These are phyloP conservation scores for Psilocybe sp. DNA, from an alignment of 768 basidiomycete genomes.

Conservation along the genomic window DNA sequence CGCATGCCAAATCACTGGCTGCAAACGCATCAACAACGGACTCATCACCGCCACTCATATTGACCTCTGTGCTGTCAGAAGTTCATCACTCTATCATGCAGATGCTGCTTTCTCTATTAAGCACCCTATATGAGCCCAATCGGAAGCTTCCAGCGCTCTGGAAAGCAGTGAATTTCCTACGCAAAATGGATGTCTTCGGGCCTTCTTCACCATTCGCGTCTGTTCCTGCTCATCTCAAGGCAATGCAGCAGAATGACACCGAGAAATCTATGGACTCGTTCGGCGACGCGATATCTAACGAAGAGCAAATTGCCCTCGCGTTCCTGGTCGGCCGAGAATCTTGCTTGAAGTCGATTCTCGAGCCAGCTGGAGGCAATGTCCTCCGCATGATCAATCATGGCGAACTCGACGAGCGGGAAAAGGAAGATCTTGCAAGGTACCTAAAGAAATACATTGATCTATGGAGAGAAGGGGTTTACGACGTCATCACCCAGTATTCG, in stretches of 20 bases:
- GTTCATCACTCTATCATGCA: constrained; percentile 64
- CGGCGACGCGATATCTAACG: constrained; percentile 35
- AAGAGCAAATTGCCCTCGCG: constrained; percentile 82
- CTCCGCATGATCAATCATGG: constrained; percentile 29
- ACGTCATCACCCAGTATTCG: constrained; percentile 85
- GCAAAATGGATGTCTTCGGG: constrained; percentile 72
- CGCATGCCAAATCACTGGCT: constrained; percentile 60
- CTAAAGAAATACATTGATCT: constrained; percentile 85
- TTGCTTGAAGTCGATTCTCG: constrained; percentile 58
- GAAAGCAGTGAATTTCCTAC: constrained; percentile 85
- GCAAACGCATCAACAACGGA: constrained; percentile 37
- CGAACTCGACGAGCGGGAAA: constrained; percentile 55
- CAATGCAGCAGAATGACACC: constrained; percentile 12
- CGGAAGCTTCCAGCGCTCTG: constrained; percentile 84
- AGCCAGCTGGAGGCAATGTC: constrained; percentile 48
- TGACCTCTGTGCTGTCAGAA: constrained; percentile 63
- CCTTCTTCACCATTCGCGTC: constrained; percentile 26
- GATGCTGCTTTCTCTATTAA: constrained; percentile 78
- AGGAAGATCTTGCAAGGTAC: constrained; percentile 72
- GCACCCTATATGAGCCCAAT: constrained; percentile 76
- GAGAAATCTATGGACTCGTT: constrained; percentile 21
- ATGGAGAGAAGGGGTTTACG: constrained; percentile 91
- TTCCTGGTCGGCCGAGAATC: constrained; percentile 71
- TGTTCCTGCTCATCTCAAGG: constrained; percentile 14
- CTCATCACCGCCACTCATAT: constrained; percentile 39